Conservation (phyloP, 2,329 filamentous ascomycete genomes). For the Coleophoma eucalyptorum region DNA sequence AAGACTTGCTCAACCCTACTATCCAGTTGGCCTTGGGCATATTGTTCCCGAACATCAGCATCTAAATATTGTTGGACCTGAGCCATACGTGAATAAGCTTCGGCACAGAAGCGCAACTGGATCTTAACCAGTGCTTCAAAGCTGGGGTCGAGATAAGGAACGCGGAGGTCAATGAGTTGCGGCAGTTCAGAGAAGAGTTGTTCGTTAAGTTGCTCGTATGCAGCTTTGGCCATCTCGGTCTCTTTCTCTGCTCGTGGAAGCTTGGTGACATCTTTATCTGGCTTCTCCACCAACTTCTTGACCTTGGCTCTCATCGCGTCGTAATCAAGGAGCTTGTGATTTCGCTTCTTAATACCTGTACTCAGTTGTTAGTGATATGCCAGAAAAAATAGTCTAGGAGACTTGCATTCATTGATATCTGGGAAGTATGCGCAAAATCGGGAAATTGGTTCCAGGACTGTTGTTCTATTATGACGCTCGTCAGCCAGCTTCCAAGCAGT, state of each 20-base stretch:
- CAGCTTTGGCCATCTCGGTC: conserved; percentile 85
- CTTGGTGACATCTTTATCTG: conserved; percentile 97
- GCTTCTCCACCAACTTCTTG: conserved; percentile 95
- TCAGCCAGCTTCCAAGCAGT: no score
- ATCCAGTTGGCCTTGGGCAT: conserved; percentile 89
- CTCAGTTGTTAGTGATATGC: conserved; percentile 12
- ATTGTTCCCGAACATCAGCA: conserved; percentile 91
- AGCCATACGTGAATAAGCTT: conserved; percentile 96
- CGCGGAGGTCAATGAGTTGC: conserved; percentile 92
- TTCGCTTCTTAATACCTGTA: conserved; percentile 92
- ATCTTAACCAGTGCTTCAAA: conserved; percentile 99
- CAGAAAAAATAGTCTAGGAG: neutral
- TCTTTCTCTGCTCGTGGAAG: conserved; percentile 95
- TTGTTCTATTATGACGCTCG: conserved; percentile 52
- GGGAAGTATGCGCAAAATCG: conserved; percentile 98
- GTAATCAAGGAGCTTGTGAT: conserved; percentile 98
- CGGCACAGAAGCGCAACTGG: conserved; percentile 93
- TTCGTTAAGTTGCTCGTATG: conserved; percentile 96
- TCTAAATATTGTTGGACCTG: conserved; percentile 99
- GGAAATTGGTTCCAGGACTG: conserved; percentile 91
- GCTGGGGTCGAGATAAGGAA: conserved; percentile 93
- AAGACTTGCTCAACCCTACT: conserved; percentile 90
- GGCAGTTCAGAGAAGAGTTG: conserved; percentile 91
- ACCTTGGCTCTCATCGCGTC: conserved; percentile 93
- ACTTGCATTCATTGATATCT: conserved; percentile 91